These are phyloP conservation scores for Chlamydomonas eustigma DNA, from an alignment of 139 green algal genomes.

Conservation along the genomic window DNA sequence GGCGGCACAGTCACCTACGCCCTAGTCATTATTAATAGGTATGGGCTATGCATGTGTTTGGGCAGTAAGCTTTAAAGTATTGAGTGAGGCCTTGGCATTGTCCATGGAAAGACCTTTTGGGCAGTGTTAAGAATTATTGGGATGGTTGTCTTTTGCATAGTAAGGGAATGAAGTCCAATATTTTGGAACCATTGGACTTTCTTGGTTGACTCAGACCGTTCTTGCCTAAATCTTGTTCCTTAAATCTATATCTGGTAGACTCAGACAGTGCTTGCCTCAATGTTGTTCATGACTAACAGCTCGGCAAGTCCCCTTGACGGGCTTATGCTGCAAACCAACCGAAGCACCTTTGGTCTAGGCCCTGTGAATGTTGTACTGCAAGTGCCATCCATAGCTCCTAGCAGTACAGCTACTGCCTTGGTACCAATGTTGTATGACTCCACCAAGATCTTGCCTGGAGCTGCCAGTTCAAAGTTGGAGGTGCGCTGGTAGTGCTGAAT, in stretches of 20 bases:
- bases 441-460: conserved; percentile 36
- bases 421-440: conserved; percentile 51
- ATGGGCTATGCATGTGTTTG: not conserved
- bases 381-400: conserved; percentile 39
- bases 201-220: too few species aligned
- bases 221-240: too few species aligned
- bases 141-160: too few species aligned
- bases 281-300: too few species aligned
- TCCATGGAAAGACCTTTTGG: too few species aligned
- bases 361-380: conserved; percentile 51
- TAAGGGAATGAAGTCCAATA: too few species aligned
- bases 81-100: too few species aligned
- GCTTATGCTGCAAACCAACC: conserved; percentile 95
- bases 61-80: not conserved
- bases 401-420: conserved; percentile 15
- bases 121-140: too few species aligned
- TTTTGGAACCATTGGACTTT: too few species aligned
- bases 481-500: conserved; percentile 20
- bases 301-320: conserved; percentile 56
- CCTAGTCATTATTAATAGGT: conserved; percentile 70
- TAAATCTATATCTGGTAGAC: not conserved
- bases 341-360: conserved; percentile 82
- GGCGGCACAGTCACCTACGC: conserved; percentile 54
- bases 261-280: not conserved
- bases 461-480: conserved; percentile 42